phyloP scores from a whole-genome alignment of 768 basidiomycete genomes.

The Panaeolus papilionaceus region DNA sequence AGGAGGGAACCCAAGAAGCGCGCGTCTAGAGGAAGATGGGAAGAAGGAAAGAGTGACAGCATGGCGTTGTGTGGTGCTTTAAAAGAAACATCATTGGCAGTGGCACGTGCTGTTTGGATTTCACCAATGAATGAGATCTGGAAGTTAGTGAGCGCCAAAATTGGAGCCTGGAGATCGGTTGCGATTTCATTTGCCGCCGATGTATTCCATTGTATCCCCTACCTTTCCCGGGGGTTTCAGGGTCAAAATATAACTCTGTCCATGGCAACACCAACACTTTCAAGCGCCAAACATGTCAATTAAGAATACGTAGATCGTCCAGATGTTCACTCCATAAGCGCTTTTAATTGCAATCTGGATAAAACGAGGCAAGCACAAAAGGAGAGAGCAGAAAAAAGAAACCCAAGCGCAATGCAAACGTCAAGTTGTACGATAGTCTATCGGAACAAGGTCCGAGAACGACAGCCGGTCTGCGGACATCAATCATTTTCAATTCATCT shows the following conservation, averaged over 20 bases:
- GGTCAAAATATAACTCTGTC: too few relatives aligned
- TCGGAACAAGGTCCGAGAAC: neutral
- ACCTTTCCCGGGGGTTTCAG: neutral
- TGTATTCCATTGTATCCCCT: neutral
- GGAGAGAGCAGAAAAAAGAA: too few relatives aligned
- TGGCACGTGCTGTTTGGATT: neutral
- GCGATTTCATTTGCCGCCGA: neutral
- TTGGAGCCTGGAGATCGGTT: neutral
- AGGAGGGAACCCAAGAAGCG: constrained; percentile 9
- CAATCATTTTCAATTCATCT: neutral
- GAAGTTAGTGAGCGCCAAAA: neutral
- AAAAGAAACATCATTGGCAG: neutral
- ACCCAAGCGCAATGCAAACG: too few relatives aligned
- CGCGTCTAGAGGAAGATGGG: neutral
- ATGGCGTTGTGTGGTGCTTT: neutral
- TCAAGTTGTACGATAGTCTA: too few relatives aligned
- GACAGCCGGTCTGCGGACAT: neutral
- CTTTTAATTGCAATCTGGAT: neutral
- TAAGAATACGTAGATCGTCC: neutral
- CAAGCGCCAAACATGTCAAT: neutral
- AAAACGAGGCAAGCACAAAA: neutral
- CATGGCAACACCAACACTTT: too few relatives aligned
- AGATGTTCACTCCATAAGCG: neutral
- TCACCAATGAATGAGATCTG: too few relatives aligned
- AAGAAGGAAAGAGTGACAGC: neutral